Base-by-base conservation (phyloP, 768 basidiomycete species). In the Rhodosporidiobolus sp. region DNA sequence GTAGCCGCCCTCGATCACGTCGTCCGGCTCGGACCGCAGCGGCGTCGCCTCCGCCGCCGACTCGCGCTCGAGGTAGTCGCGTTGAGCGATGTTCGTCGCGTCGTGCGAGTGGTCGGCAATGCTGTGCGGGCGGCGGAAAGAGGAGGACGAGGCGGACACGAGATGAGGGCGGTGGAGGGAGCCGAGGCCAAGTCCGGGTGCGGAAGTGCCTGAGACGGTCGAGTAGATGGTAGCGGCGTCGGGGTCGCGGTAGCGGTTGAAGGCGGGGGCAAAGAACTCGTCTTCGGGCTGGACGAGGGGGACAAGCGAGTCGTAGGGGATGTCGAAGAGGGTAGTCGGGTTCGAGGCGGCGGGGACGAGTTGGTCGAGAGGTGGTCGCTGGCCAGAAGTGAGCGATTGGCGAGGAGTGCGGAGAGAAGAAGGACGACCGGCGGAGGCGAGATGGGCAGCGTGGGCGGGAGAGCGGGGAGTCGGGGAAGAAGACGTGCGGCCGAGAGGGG, bases 11-110 rank as follows among this genome's bases (percentile, higher is more conserved):
- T 81, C 76, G 48, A 95, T 89, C 20, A 89, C 81, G 65, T 86
- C 86, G 74, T 92, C 91, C 0, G 94, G 90, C 6, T 80, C 79
- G 1, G 79, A 57, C 74, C 74, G 90, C 84, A 68, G 83, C 76
- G 59, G 94, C 1, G 73, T 70, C 17, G 84, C 96, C 61, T 93
- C 91, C 1, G 86, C 85, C 0, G 90, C 91, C 10, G 94, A 83
- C 73, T 99, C 96, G 22, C 92, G 85, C 26, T 83, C 81, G 70
- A 81, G 78, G 64, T 79, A 84, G 7, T 77, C 76, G 28, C 76
- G 61, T n/a, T 79, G 77, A 16, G 81, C 81, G 59, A 76, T 60
- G 53, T 76, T 75, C 28, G 63, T 70, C 10, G 64, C 48, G 2
- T 73, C 72, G 30, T 59, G 64, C 24, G 45, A 3, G 3, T 53